These are phyloP conservation scores for Anethum foeniculum DNA, from an alignment of 140 eudicot species.

Conservation along the genomic window DNA sequence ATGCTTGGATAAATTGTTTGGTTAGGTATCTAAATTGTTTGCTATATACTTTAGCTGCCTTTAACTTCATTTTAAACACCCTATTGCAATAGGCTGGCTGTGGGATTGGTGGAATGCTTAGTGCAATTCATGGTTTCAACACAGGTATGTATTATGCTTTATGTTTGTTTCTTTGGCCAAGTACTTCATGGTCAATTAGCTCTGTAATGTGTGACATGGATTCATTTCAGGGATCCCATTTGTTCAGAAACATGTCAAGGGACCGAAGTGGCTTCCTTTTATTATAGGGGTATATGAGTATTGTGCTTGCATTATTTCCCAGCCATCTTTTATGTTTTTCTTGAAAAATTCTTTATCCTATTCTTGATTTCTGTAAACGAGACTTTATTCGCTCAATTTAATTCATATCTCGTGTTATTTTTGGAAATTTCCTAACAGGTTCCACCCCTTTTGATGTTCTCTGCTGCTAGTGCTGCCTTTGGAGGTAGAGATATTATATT, in stretches of 20 bases:
- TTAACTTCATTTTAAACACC: not conserved
- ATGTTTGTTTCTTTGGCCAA: not conserved
- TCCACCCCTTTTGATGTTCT: constrained; percentile 68
- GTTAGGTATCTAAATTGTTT: not conserved
- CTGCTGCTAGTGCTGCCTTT: constrained; percentile 81
- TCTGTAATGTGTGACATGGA: not conserved
- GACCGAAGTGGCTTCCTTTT: constrained; percentile 78
- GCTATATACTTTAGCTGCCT: not conserved
- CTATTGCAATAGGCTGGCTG: constrained; percentile 52
- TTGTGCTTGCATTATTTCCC: not conserved
- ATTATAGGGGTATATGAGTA: constrained; percentile 64
- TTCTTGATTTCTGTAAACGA: not conserved
- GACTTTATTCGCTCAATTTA: not conserved
- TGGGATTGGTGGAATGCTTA: constrained; percentile 73
- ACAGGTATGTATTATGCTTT: constrained; percentile 27
- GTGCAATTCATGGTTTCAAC: constrained; percentile 62
- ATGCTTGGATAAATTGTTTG: not conserved
- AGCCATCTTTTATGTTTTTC: not conserved
- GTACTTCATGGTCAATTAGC: not conserved
- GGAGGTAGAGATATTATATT: constrained; percentile 50
- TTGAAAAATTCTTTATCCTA: not conserved
- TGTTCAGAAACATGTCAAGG: constrained; percentile 57
- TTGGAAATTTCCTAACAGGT: constrained; percentile 30
- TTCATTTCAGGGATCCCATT: constrained; percentile 43
- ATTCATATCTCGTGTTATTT: not conserved